Evolutionary conservation across 805 yeast genomes (phyloP).

Genomic region (Cyberlindnera xylosilytica): DNA sequence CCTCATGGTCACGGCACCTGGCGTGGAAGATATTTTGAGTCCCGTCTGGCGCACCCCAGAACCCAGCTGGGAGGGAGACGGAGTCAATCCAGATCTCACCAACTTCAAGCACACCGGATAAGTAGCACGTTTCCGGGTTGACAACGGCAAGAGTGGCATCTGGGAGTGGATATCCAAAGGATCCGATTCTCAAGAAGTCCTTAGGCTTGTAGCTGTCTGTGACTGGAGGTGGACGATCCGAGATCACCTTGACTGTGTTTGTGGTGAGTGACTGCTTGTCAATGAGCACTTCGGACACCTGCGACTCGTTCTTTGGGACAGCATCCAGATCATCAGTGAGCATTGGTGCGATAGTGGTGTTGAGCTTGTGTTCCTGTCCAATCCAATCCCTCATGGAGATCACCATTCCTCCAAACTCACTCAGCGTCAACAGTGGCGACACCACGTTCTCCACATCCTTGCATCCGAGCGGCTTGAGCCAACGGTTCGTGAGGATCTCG

Average conservation of each 20-base stretch:
- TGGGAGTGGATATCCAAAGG: constrained; percentile 93
- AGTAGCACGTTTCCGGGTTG: constrained; percentile 81
- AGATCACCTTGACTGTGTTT: constrained; percentile 65
- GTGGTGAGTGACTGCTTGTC: constrained; percentile 72
- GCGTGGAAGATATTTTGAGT: constrained; percentile 81
- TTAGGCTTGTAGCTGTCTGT: constrained; percentile 41
- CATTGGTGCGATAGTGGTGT: constrained; percentile 41
- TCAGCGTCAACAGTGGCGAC: constrained; percentile 82
- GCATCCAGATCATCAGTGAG: constrained; percentile 37
- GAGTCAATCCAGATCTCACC: constrained; percentile 99
- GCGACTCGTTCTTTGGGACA: constrained; percentile 22
- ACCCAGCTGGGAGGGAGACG: constrained; percentile 86
- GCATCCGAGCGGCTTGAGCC: constrained; percentile 90
- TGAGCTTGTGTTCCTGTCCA: constrained; percentile 62
- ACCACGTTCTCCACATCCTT: constrained; percentile 68
- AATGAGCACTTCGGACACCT: constrained; percentile 60
- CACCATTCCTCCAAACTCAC: constrained; percentile 96
- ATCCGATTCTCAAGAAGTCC: constrained; percentile 68
- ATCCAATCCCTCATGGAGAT: constrained; percentile 91
- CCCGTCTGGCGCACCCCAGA: constrained; percentile 68
- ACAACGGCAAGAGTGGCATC: constrained; percentile 93
- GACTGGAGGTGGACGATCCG: constrained; percentile 50
- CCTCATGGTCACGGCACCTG: constrained; percentile 68
- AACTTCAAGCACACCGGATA: constrained; percentile 73
- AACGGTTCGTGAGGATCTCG: constrained; percentile 82